A percentile compares a stretch with the other conserved stretches of the same genome.
Conservation (phyloP, 768 basidiomycete species). For the Xerocomus brunneocitrinus region DNA sequence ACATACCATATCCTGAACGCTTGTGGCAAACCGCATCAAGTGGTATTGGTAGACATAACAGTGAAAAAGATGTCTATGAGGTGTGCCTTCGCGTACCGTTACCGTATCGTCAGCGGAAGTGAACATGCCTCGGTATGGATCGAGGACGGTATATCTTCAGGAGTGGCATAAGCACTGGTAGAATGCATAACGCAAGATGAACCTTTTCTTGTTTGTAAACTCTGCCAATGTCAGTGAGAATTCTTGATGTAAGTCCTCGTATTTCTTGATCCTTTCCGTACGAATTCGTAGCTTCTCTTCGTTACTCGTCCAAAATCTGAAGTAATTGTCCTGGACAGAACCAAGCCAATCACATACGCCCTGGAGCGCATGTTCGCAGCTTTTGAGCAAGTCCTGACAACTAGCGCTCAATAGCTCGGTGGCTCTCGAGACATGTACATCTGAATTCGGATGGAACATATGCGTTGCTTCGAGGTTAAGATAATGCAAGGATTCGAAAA, state of each 20-base stretch:
- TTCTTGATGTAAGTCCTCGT: constrained; percentile 35
- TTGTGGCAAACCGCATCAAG: constrained; percentile 35
- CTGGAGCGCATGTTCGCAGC: constrained; percentile 37
- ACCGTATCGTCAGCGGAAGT: constrained; percentile 31
- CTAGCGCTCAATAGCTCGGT: constrained; percentile 46
- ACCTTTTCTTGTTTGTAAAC: constrained; percentile 55
- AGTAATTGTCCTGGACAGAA: constrained; percentile 32
- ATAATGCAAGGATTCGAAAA: constrained; percentile 70
- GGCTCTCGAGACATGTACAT: constrained; percentile 39
- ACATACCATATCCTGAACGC: constrained; percentile 35
- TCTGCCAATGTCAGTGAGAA: constrained; percentile 37
- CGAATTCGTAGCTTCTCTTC: constrained; percentile 30
- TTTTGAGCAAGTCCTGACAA: constrained; percentile 49
- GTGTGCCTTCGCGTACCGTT: constrained; percentile 40
- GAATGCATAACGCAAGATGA: not conserved
- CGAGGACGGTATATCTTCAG: constrained; percentile 47
- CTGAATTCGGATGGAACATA: constrained; percentile 45
- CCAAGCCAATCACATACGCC: constrained; percentile 50
- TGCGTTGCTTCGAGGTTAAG: constrained; percentile 59
- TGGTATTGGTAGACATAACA: constrained; percentile 70
- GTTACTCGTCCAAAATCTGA: constrained; percentile 35
- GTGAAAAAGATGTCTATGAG: constrained; percentile 68
- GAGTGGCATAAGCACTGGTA: not conserved
- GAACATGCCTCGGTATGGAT: constrained; percentile 56
- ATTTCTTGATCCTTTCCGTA: constrained; percentile 33